Evolutionary conservation across 1,284 basidiomycete species (phyloP).

Genomic region (Trichosporon ovoides): DNA sequence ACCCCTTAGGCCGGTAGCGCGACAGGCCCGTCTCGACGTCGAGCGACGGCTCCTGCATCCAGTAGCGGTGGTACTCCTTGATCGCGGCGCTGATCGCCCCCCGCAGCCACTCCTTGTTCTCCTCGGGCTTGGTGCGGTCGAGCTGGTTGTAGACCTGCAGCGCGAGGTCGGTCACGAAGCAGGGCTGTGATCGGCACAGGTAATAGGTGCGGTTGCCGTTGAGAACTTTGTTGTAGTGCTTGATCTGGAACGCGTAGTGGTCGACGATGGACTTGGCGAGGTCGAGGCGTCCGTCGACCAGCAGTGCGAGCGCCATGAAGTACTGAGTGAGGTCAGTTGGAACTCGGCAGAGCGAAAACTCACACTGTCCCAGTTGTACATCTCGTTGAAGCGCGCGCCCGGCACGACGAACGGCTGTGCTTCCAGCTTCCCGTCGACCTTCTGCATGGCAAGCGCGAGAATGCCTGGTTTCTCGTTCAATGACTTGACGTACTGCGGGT

Average conservation of each 20-base stretch:
- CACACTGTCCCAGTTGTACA: conserved; percentile 51
- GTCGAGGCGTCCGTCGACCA: conserved; percentile 86
- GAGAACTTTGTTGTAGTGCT: conserved; percentile 78
- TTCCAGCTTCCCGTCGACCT: conserved; percentile 76
- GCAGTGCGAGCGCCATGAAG: conserved; percentile 63
- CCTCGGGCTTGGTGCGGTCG: conserved; percentile 72
- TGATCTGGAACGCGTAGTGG: conserved; percentile 98
- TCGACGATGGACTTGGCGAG: conserved; percentile 97
- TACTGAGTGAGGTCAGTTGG: conserved; percentile 28
- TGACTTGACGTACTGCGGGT: conserved; percentile 83
- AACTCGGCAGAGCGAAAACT: conserved; percentile 15
- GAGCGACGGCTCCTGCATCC: conserved; percentile 88
- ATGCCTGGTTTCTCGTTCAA: conserved; percentile 91
- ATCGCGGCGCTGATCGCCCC: conserved; percentile 92
- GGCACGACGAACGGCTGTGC: conserved; percentile 96
- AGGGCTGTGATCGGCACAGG: conserved; percentile 90
- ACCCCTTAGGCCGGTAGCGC: conserved; percentile 86
- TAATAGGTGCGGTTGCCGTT: conserved; percentile 57
- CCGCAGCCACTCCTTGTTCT: conserved; percentile 87
- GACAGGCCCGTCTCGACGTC: conserved; percentile 90
- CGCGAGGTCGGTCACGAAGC: conserved; percentile 97
- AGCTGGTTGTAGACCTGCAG: conserved; percentile 96
- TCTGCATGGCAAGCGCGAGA: conserved; percentile 85
- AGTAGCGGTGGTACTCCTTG: conserved; percentile 97
- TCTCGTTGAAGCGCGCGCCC: conserved; percentile 96